A percentile compares a stretch with the other conserved stretches of the same genome.
phyloP scores from a whole-genome alignment of 1,284 basidiomycete species.

The Microbotryum intermedium region DNA sequence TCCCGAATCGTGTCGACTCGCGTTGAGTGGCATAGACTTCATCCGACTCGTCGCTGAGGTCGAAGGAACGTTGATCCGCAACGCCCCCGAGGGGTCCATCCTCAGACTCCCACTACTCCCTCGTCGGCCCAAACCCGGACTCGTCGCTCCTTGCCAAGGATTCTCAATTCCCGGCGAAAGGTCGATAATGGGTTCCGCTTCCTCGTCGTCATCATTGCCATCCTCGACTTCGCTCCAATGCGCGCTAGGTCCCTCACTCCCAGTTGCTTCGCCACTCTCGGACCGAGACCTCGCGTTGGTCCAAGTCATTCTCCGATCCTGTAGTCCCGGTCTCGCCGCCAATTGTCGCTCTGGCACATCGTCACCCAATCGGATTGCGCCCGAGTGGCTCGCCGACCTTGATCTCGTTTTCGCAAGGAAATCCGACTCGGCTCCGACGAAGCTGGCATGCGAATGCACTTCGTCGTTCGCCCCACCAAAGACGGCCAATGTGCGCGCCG shows the following conservation, averaged over 20 bases:
- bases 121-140: neutral
- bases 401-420: neutral
- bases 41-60: neutral
- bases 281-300: neutral
- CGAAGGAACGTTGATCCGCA: constrained; percentile 1
- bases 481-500: constrained; percentile 18
- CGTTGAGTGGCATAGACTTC: neutral
- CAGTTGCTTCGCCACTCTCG: neutral
- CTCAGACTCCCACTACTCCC: too few relatives aligned
- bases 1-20: neutral
- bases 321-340: neutral
- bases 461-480: constrained; percentile 20
- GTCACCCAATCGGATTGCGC: neutral
- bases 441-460: constrained; percentile 2
- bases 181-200: constrained; percentile 6
- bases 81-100: neutral
- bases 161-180: constrained; percentile 25
- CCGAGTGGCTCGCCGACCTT: constrained; percentile 1
- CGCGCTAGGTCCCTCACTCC: neutral
- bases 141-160: constrained; percentile 24
- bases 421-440: neutral
- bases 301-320: neutral
- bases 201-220: neutral
- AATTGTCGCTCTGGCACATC: neutral
- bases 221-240: constrained; percentile 10